phyloP scores from a whole-genome alignment of 495 filamentous ascomycete species.

The Cenococcum geophilum region DNA sequence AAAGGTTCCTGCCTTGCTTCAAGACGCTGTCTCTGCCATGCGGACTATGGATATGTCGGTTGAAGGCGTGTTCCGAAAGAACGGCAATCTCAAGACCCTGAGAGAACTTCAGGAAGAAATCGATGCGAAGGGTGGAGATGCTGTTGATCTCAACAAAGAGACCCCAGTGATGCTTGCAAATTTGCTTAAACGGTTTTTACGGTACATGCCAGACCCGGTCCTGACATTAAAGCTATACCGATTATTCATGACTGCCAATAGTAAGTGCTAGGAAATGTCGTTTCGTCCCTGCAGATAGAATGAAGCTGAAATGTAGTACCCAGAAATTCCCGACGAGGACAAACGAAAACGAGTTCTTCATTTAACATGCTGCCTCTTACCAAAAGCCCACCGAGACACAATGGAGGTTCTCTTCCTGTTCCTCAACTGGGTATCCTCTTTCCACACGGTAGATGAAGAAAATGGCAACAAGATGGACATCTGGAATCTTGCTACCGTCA shows the following conservation, averaged over 20 bases:
- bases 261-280: conserved; percentile 42
- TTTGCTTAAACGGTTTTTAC: conserved; percentile 89
- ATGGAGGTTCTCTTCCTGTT: conserved; percentile 94
- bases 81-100: conserved; percentile 89
- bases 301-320: conserved; percentile 3
- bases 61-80: conserved; percentile 98
- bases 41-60: conserved; percentile 98
- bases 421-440: conserved; percentile 96
- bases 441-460: conserved; percentile 92
- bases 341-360: conserved; percentile 81
- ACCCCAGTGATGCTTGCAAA: conserved; percentile 90
- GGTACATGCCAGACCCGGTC: conserved; percentile 89
- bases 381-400: conserved; percentile 86
- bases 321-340: conserved; percentile 77
- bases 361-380: conserved; percentile 85
- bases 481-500: conserved; percentile 96
- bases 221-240: conserved; percentile 92
- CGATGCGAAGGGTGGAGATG: conserved; percentile 71
- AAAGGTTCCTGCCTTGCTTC: conserved; percentile 79
- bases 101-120: conserved; percentile 77
- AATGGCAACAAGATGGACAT: conserved; percentile 98
- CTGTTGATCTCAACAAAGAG: conserved; percentile 75
- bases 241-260: conserved; percentile 83
- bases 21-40: conserved; percentile 90
- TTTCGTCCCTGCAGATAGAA: neutral